Conservation (phyloP, 306 rosid species). For the Lotus japonicus region DNA sequence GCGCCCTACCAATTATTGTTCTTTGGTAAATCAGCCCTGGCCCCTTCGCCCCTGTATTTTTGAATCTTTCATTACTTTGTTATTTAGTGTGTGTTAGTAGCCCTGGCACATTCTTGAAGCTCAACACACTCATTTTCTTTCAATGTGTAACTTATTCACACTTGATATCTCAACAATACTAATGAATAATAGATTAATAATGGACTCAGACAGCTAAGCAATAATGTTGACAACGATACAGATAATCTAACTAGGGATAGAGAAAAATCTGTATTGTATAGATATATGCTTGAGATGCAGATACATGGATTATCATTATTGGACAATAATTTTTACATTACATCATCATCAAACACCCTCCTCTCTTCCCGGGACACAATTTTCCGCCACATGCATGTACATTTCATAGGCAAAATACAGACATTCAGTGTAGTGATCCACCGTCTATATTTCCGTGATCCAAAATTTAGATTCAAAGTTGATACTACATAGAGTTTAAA, state of each 20-base stretch:
- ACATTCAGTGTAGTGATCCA: constrained; percentile 30
- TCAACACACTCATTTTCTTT: no score
- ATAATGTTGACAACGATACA: constrained; percentile 16
- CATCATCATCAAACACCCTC: constrained; percentile 27
- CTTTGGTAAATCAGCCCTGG: constrained; percentile 20
- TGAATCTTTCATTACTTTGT: no score
- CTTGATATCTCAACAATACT: no score
- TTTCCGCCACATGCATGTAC: constrained; percentile 26
- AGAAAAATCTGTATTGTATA: background rate
- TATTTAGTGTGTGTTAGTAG: no score
- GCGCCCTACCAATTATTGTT: constrained; percentile 3
- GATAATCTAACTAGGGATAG: constrained; percentile 27
- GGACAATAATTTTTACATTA: background rate
- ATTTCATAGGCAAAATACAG: constrained; percentile 30
- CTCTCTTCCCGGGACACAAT: constrained; percentile 3
- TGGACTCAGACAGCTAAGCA: constrained; percentile 27
- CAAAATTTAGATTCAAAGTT: constrained; percentile 12
- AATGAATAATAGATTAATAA: background rate
- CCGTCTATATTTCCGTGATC: constrained; percentile 19
- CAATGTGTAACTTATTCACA: no score
- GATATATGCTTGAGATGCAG: constrained; percentile 16
- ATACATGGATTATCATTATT: constrained; percentile 7
- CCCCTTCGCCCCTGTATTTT: background rate
- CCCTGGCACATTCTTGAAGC: no score
- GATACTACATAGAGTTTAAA: constrained; percentile 12